These are phyloP conservation scores for Alternaria brassicae DNA, from an alignment of 2,329 filamentous ascomycete genomes.

Conservation along the genomic window DNA sequence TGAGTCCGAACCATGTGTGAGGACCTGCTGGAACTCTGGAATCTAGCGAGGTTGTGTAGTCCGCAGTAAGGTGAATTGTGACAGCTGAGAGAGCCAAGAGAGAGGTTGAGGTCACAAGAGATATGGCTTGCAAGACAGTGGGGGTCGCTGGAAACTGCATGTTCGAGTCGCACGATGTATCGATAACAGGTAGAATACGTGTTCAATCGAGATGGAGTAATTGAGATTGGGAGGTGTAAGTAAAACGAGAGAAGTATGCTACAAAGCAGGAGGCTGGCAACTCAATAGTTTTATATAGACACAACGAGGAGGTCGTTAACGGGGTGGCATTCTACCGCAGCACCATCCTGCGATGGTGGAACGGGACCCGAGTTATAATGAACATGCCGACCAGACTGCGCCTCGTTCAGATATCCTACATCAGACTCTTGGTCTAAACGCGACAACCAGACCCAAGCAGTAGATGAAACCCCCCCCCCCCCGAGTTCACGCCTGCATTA, in stretches of 20 bases:
- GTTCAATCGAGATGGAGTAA: background rate
- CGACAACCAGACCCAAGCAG: background rate
- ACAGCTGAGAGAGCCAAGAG: constrained; percentile 1
- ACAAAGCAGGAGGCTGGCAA: background rate
- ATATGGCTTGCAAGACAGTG: background rate
- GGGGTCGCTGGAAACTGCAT: background rate
- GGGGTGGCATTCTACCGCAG: background rate
- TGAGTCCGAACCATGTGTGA: background rate
- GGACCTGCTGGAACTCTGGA: background rate
- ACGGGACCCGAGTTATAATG: background rate
- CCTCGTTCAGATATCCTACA: background rate
- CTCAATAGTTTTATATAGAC: background rate
- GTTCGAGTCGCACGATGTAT: background rate
- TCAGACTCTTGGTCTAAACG: background rate
- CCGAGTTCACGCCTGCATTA: background rate
- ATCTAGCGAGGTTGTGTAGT: background rate
- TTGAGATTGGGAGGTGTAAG: too few species aligned
- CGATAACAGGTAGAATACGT: background rate
- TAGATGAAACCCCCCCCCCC: too few species aligned
- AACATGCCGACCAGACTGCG: background rate
- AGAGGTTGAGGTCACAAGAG: background rate
- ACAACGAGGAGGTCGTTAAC: background rate
- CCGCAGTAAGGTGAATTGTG: background rate
- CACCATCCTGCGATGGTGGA: background rate
- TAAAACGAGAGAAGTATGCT: background rate